Percentiles rank a stretch among this genome's conserved stretches.
These are phyloP conservation scores for Panellus pusillus DNA, from an alignment of 768 basidiomycete genomes.

Conservation along the genomic window DNA sequence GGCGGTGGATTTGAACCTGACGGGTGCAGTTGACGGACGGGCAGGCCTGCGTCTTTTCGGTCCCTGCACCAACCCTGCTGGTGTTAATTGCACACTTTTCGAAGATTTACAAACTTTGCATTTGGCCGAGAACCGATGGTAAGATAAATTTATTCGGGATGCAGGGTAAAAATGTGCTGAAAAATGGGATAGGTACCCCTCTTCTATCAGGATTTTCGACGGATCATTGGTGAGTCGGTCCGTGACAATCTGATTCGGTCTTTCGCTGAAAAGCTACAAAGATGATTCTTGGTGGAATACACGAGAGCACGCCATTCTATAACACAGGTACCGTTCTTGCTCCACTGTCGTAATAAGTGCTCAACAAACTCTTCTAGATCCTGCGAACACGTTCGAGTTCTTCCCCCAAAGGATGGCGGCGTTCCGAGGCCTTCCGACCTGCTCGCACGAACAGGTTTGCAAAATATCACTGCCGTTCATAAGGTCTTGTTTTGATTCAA, in stretches of 20 bases:
- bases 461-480: no score
- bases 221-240: conserved; percentile 27
- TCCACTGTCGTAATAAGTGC: not conserved
- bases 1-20: conserved; percentile 32
- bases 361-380: conserved; percentile 22
- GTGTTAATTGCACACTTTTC: conserved; percentile 28
- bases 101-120: conserved; percentile 49
- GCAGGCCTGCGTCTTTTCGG: conserved; percentile 25
- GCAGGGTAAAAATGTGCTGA: not conserved
- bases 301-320: conserved; percentile 21
- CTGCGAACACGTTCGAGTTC: conserved; percentile 47
- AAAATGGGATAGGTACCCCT: conserved; percentile 32
- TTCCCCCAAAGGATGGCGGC: conserved; percentile 45
- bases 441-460: conserved; percentile 39
- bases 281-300: conserved; percentile 35
- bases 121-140: conserved; percentile 57
- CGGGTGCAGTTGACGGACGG: conserved; percentile 33
- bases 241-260: not conserved
- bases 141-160: not conserved
- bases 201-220: conserved; percentile 49
- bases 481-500: no score
- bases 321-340: conserved; percentile 8
- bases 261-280: not conserved
- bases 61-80: conserved; percentile 23
- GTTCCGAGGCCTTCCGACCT: conserved; percentile 48